A percentile compares a stretch with the other conserved stretches of the same genome.
Conservation (phyloP, 768 basidiomycete species). For the Boletus rex-veris region DNA sequence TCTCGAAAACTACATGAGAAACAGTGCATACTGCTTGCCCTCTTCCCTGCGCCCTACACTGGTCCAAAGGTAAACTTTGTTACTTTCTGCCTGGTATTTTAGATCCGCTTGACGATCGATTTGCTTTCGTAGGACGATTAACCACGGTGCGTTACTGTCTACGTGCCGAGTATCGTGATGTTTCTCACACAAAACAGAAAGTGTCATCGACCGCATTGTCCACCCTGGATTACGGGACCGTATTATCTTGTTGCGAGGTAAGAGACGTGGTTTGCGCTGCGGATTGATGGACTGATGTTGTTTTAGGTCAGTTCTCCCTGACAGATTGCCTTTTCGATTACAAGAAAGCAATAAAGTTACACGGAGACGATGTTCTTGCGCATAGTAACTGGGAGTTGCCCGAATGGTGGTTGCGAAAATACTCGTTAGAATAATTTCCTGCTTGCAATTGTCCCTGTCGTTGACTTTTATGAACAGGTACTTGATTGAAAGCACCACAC, state of each 20-base stretch:
- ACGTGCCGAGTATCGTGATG: background rate
- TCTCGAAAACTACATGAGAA: constrained; percentile 83
- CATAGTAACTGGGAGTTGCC: constrained; percentile 88
- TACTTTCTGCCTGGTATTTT: background rate
- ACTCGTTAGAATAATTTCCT: constrained; percentile 47
- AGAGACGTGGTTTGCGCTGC: constrained; percentile 16
- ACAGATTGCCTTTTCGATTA: constrained; percentile 79
- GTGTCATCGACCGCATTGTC: constrained; percentile 85
- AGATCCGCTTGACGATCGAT: background rate
- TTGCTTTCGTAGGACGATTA: constrained; percentile 56
- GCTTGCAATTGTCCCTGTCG: background rate
- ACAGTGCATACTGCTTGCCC: constrained; percentile 83
- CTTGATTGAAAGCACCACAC: constrained; percentile 69
- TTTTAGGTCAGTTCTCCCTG: constrained; percentile 69
- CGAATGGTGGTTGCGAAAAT: constrained; percentile 80
- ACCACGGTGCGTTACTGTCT: constrained; percentile 60
- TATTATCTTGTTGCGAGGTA: constrained; percentile 84
- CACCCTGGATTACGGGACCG: constrained; percentile 89
- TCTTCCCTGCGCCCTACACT: constrained; percentile 82
- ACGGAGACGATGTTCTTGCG: constrained; percentile 89
- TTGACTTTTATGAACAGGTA: constrained; percentile 46
- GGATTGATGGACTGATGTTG: constrained; percentile 3
- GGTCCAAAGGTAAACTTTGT: constrained; percentile 64
- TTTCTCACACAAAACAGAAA: constrained; percentile 49
- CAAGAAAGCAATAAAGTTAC: constrained; percentile 63